Conservation (phyloP, 768 basidiomycete species). For the Serendipita vermifera region DNA sequence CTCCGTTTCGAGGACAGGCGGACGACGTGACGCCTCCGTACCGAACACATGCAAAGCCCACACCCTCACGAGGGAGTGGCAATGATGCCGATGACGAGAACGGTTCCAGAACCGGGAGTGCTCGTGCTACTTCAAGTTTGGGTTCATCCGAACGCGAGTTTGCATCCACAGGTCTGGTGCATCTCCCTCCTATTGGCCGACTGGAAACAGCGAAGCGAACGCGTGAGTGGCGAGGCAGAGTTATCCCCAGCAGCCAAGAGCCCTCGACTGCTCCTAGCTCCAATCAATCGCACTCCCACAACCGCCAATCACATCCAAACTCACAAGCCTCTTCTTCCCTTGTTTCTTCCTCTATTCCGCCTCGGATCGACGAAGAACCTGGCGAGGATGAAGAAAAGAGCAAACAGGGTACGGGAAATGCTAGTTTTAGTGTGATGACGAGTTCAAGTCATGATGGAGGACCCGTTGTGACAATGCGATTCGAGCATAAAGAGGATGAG, state of each 20-base stretch:
- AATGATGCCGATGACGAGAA: neutral
- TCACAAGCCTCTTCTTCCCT: neutral
- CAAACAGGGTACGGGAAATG: neutral
- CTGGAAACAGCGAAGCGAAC: neutral
- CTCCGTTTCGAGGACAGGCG: neutral
- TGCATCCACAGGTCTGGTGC: conserved; percentile 13
- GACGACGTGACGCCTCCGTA: conserved; percentile 12
- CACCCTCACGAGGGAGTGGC: neutral
- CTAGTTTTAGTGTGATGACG: neutral
- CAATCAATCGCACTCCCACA: no score
- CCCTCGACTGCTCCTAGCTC: conserved; percentile 9
- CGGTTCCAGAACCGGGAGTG: neutral
- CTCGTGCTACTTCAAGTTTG: conserved; percentile 6
- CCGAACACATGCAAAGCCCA: neutral
- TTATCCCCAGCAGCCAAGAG: neutral
- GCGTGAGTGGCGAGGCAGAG: neutral
- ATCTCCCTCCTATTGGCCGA: conserved; percentile 11
- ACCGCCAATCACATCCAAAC: neutral
- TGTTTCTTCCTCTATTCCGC: conserved; percentile 9
- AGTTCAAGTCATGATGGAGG: neutral
- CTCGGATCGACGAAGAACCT: conserved; percentile 14
- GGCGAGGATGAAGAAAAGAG: neutral
- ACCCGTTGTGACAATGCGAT: conserved; percentile 45
- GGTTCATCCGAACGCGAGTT: neutral
- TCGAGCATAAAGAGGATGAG: conserved; percentile 47